Percentiles rank a stretch among this genome's conserved stretches.
Evolutionary conservation across 352 stramenopile genomes (phyloP).

Genomic region (Pythium brassicae): DNA sequence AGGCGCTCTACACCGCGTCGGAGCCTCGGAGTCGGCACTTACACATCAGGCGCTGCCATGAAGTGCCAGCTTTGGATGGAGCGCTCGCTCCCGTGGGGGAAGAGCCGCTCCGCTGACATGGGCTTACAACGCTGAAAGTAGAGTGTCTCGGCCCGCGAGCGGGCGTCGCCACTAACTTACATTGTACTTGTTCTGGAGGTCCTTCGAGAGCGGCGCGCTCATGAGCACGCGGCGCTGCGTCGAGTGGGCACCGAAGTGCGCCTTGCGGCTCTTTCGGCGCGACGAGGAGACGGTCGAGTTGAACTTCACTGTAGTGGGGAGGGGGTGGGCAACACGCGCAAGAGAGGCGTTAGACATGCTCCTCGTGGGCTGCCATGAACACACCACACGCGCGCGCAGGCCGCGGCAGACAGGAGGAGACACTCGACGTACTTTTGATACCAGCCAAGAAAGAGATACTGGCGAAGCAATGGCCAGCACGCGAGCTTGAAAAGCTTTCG

Average conservation of each 20-base stretch:
- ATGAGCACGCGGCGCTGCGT: conserved; percentile 96
- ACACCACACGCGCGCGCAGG: neutral
- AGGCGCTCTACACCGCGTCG: neutral
- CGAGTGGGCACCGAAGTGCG: conserved; percentile 98
- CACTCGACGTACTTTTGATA: conserved; percentile 70
- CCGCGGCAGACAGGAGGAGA: neutral
- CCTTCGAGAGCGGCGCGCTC: conserved; percentile 97
- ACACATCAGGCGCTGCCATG: conserved; percentile 85
- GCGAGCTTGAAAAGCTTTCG: no score
- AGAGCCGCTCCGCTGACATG: conserved; percentile 59
- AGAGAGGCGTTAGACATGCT: neutral
- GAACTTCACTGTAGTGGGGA: conserved; percentile 84
- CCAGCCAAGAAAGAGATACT: conserved; percentile 88
- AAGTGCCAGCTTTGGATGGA: conserved; percentile 64
- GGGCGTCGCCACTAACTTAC: conserved; percentile 83
- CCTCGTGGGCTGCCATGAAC: neutral
- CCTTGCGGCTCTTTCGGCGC: conserved; percentile 98
- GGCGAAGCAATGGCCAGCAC: conserved; percentile 4
- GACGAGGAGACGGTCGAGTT: conserved; percentile 93
- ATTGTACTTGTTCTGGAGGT: conserved; percentile 99
- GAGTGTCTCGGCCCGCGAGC: conserved; percentile 33
- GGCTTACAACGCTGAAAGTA: conserved; percentile 87
- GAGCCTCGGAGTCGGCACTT: conserved; percentile 45
- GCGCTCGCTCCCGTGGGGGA: no score
- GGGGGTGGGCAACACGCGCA: no score